phyloP scores from a whole-genome alignment of 257 asterid species.

The Lavandula angustifolia region DNA sequence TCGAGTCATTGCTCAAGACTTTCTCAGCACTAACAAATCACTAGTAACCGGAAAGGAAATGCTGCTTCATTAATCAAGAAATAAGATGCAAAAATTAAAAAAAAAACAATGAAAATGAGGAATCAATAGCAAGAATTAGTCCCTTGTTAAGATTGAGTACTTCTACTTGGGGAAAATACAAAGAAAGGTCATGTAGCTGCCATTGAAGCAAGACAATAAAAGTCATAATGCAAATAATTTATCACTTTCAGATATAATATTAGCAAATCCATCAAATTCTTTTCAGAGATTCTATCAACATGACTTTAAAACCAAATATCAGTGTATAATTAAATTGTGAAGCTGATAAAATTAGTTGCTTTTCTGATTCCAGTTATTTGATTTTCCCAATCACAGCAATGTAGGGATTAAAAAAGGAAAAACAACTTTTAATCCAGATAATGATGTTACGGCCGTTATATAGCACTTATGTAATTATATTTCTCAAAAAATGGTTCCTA shows the following conservation, averaged over 20 bases:
- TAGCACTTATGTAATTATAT: background rate
- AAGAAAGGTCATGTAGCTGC: background rate
- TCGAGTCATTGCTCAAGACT: no score
- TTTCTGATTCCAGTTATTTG: background rate
- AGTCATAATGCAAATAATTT: background rate
- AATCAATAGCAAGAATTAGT: background rate
- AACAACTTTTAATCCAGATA: background rate
- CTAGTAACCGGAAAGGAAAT: no score
- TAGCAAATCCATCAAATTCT: background rate
- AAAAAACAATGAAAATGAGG: no score
- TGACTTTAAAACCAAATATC: background rate
- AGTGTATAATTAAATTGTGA: background rate
- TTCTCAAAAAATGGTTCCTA: background rate
- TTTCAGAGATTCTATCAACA: background rate
- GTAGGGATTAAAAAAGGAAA: background rate
- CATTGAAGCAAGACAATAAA: background rate
- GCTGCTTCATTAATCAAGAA: no score
- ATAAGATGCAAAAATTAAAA: no score
- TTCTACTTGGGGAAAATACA: background rate
- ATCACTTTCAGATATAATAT: no score
- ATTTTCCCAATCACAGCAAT: constrained; percentile 9
- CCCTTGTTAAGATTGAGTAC: background rate
- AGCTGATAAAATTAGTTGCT: background rate
- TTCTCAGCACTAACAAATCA: no score
- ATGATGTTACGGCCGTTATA: background rate